Evolutionary conservation across 2,329 filamentous ascomycete genomes (phyloP).

Genomic region (Colletotrichum filicis): DNA sequence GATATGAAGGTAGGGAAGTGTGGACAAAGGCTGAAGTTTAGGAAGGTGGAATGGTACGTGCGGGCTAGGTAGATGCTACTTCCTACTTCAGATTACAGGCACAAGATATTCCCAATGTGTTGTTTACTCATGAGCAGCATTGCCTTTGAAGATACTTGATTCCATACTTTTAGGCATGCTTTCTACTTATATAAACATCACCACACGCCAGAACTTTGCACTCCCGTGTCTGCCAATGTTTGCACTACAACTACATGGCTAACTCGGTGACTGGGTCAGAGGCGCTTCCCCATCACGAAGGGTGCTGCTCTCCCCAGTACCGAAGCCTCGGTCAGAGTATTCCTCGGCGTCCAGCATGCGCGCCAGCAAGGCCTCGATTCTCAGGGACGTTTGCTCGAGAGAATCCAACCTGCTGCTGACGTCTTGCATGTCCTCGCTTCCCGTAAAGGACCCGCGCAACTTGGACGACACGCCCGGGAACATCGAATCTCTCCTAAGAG

Average conservation of each 20-base stretch:
- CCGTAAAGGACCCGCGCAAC: slow-evolving; percentile 59
- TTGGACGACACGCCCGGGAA: slow-evolving; percentile 64
- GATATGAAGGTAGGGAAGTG: background rate
- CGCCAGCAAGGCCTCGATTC: slow-evolving; percentile 60
- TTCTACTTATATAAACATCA: background rate
- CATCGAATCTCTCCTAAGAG: slow-evolving; percentile 66
- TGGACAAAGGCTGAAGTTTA: background rate
- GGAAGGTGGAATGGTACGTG: background rate
- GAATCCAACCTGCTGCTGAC: slow-evolving; percentile 56
- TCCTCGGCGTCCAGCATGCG: slow-evolving; percentile 45
- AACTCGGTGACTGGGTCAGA: slow-evolving; percentile 45
- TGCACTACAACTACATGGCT: background rate
- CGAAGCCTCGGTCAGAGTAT: slow-evolving; percentile 40
- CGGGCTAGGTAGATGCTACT: background rate
- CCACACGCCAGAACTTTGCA: background rate
- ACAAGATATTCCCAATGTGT: background rate
- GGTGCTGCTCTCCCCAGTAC: slow-evolving; percentile 42
- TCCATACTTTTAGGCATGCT: background rate
- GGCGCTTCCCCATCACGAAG: slow-evolving; percentile 40
- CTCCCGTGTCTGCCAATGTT: background rate
- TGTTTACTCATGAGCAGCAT: background rate
- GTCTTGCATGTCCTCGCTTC: slow-evolving; percentile 57
- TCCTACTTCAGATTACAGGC: background rate
- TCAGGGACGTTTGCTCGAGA: slow-evolving; percentile 61
- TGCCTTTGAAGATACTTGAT: background rate